Evolutionary conservation across 208 protist species (phyloP), one percentile per base, ranked within the genome.

Genomic region (Angomonas desouzai): DNA sequence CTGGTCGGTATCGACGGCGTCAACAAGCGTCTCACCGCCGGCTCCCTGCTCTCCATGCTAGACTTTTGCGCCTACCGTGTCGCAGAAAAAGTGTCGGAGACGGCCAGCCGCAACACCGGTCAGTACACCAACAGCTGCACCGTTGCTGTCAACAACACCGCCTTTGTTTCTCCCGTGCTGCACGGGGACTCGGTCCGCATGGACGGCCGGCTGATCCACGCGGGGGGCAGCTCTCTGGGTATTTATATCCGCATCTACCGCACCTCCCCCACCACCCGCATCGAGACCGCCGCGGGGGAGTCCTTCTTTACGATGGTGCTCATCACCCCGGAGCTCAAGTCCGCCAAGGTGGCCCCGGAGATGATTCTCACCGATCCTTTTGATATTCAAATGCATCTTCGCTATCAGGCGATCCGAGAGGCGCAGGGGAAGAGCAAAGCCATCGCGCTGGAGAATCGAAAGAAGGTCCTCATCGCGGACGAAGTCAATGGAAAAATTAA

Each of bases 301-400:
- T 87, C 85, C 30, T 94, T 90, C 65, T 94, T 94, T 60, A 91
- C 89, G 22, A 94, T 97, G 88, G 87, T 93, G 29, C 68, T 81
- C 60, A 92, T 97, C 64, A 91, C 85, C 11, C 64, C 74, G 3
- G 77, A 89, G 47, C 61, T 94, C 16, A 77, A 80, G 47, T 77
- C 91, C 3, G 74, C 89, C 38, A 93, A 92, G 69, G 74, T 86
- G 20, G 80, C 94, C 34, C 89, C 91, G 23, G 74, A 82, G 27
- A 84, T 95, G 60, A 79, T 87, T 51, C 66, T 93, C 48, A 88
- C 77, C 1, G 81, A 87, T 40, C 61, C 74, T 3, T 49, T 81
- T 0, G 89, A 95, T 60, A 79, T 92, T 32, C 75, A 62, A 23
- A 68, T 81, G 57, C 67, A 91, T 62, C 38, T 84, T 11, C 82